Conservation (phyloP, 495 filamentous ascomycete species). For the Astrocystis sublimbata region DNA sequence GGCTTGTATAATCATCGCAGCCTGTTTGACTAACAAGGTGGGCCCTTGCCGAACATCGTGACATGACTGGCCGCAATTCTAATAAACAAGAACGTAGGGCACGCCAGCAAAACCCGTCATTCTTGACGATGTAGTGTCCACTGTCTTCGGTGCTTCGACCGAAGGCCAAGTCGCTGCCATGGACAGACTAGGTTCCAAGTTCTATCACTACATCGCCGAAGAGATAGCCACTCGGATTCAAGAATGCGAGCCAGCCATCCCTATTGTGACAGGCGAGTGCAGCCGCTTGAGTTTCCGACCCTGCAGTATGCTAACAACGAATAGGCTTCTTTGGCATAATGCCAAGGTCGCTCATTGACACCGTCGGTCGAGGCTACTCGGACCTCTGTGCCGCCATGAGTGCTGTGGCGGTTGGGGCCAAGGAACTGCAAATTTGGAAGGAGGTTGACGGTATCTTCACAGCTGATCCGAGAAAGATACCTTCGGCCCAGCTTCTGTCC, state of each 20-base stretch:
- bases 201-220: conserved; percentile 36
- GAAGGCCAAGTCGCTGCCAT: conserved; percentile 30
- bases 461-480: conserved; percentile 56
- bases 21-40: conserved; percentile 37
- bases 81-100: conserved; percentile 26
- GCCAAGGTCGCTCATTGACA: conserved; percentile 47
- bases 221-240: conserved; percentile 32
- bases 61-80: background rate
- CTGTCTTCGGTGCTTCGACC: conserved; percentile 33
- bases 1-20: conserved; percentile 37
- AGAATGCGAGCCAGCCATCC: conserved; percentile 29
- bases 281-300: background rate
- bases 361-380: conserved; percentile 54
- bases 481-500: conserved; percentile 49
- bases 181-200: conserved; percentile 32
- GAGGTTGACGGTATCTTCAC: conserved; percentile 61
- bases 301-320: conserved; percentile 35
- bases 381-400: conserved; percentile 55
- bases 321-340: conserved; percentile 52
- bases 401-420: conserved; percentile 48
- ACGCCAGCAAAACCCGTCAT: conserved; percentile 34
- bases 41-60: conserved; percentile 10
- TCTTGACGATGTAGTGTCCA: conserved; percentile 39
- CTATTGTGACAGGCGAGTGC: conserved; percentile 34
- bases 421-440: conserved; percentile 57